Evolutionary conservation across 306 rosid species (phyloP), one percentile per base, ranked within the genome.

Genomic region (Quercus aquifolioides): DNA sequence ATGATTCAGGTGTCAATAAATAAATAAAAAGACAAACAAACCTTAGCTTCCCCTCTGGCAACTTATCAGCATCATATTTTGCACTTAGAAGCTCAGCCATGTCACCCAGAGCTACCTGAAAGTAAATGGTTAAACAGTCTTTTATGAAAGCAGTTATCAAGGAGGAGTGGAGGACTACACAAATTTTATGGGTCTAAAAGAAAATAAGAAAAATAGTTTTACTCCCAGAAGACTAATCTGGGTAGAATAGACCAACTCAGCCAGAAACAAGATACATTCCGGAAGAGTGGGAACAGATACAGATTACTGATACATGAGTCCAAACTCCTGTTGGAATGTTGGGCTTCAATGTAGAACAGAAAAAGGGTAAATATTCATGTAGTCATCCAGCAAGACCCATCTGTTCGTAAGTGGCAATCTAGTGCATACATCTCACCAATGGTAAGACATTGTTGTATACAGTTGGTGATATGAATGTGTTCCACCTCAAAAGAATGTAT

Each of bases 91-190:
- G 96, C 87, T 92, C 98, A 25, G 85, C 92, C 97, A 91, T 91
- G 83, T 91, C 97, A 43, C 97, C 99, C 31, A 92, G 89, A 68
- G 98, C 99, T 75, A 95, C 99, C 98, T 95, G 64, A 71, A 69
- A 31, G 33, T 31, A 31, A 63, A 62, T 54, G 33, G 33, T 31
- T 31, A 35, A 43, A 74, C 43, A 49, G 69, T 26, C n/a, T 31
- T 31, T 31, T 31, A 31, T 31, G 33, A 31, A 5, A 65, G 18
- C 6, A 64, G 7, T 64, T 8, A 60, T 23, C n/a, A 57, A 23
- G 9, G 20, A 23, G 9, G n/a, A 63, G 6, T 28, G 43, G 43
- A 2, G 25, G 28, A 20, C 21, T 5, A 41, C 46, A 41, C 11
- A 41, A 41, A 41, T 41, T 41, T 41, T 5, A 41, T 41, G 46